Evolutionary conservation across 768 basidiomycete genomes (phyloP), one percentile per base, ranked within the genome.

Genomic region (Boletus barrowsii): DNA sequence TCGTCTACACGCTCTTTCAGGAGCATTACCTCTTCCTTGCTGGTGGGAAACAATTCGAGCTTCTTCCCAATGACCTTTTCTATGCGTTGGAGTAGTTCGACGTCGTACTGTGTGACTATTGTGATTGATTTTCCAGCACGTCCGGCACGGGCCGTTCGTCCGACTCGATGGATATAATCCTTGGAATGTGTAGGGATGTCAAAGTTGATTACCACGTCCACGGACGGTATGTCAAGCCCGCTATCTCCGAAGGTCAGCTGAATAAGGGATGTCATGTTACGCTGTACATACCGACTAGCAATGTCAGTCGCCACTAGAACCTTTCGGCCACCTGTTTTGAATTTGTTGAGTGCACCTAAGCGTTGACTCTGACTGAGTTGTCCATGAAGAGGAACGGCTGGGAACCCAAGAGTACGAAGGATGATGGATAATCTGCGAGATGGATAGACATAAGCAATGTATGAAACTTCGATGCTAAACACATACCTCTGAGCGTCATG

Each of bases 121-220:
- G 95, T 97, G 63, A 99, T 90, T 1, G 92, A 87, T 75, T 98
- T 98, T 42, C 97, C 97, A 2, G 93, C 85, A 41, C 97, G 84
- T n/a, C 97, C 97, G 3, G 97, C 97, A 66, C 97, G 88, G 7
- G 97, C 97, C 32, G 97, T 99, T 53, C 97, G 84, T 37, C 97
- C 97, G 10, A 99, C 97, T 42, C 97, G 86, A 68, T 99, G 97
- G 47, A 99, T 97, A 72, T 99, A 99, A 70, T 98, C 97, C 76
- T 99, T 98, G 15, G 95, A 98, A 69, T 98, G 92, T 1, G 92
- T 92, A 2, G 97, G 97, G 58, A 98, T 88, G 70, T 97, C 95
- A 70, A 92, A 99, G 73, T 99, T 99, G 72, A 99, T 91, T 53
- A 99, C 95, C 35, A 95, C 76, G 66, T 99, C 97, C 37, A 99